These are phyloP conservation scores for Linnemannia zychae DNA, from an alignment of 192 early-diverging fungal genomes.

Conservation along the genomic window DNA sequence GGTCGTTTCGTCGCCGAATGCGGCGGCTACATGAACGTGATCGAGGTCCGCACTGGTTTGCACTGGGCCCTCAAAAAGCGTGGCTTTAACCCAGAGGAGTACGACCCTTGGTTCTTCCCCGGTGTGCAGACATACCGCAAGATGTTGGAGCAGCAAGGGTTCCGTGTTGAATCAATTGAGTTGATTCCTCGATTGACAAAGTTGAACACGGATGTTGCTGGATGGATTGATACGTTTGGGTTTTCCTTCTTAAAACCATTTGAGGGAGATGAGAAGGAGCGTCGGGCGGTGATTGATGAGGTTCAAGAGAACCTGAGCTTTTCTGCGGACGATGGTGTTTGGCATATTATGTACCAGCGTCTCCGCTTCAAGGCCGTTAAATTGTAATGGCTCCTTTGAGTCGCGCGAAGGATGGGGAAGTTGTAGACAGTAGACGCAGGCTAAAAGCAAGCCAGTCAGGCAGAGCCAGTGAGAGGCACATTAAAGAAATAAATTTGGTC, in stretches of 20 bases:
- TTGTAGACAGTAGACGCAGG: not conserved
- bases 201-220: conserved; percentile 67
- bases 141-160: conserved; percentile 65
- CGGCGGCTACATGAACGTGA: conserved; percentile 38
- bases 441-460: not conserved
- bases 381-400: too few species aligned
- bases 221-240: conserved; percentile 79
- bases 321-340: conserved; percentile 36
- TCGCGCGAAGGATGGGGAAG: too few species aligned
- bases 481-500: not conserved
- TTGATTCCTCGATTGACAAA: conserved; percentile 68
- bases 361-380: conserved; percentile 56
- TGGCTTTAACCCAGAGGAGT: conserved; percentile 52
- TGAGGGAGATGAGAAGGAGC: conserved; percentile 37
- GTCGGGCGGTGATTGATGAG: conserved; percentile 30
- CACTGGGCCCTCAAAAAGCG: conserved; percentile 59
- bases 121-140: conserved; percentile 60
- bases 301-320: conserved; percentile 34
- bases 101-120: conserved; percentile 60
- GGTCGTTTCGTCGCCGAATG: conserved; percentile 72
- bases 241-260: conserved; percentile 70
- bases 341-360: conserved; percentile 55
- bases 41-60: conserved; percentile 22
- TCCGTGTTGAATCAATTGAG: conserved; percentile 60
- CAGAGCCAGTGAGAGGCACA: not conserved